Conservation (phyloP, 1,139 yeast genomes). For the Geotrichum aggregatum region DNA sequence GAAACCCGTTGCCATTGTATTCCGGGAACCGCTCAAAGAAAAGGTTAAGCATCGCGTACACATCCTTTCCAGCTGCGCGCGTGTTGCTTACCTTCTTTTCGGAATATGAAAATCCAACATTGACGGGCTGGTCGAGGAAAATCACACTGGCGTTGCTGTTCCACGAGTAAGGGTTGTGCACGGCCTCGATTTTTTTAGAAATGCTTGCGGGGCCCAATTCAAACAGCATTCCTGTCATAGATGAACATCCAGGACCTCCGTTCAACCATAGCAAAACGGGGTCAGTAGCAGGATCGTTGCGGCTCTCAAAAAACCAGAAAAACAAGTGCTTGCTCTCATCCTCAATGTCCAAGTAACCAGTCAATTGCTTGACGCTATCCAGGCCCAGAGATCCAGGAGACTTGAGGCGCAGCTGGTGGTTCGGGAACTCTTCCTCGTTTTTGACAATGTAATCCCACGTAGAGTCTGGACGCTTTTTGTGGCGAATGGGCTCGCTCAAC, state of each 20-base stretch:
- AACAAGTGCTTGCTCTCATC: slow-evolving; percentile 75
- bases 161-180: slow-evolving; percentile 78
- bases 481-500: slow-evolving; percentile 8
- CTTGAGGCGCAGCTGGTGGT: slow-evolving; percentile 41
- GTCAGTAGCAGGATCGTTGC: slow-evolving; percentile 82
- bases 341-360: slow-evolving; percentile 82
- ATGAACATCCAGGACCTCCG: slow-evolving; percentile 91
- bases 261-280: slow-evolving; percentile 86
- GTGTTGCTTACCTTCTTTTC: slow-evolving; percentile 50
- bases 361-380: slow-evolving; percentile 68
- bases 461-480: slow-evolving; percentile 7
- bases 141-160: slow-evolving; percentile 84
- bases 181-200: slow-evolving; percentile 60
- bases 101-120: slow-evolving; percentile 88
- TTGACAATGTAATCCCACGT: slow-evolving; percentile 32
- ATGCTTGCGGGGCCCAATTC: slow-evolving; percentile 86
- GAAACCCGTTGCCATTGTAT: slow-evolving; percentile 56
- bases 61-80: slow-evolving; percentile 72
- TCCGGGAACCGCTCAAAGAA: slow-evolving; percentile 73
- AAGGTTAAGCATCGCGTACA: slow-evolving; percentile 69
- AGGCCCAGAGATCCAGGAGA: slow-evolving; percentile 60
- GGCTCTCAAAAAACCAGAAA: slow-evolving; percentile 83
- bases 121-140: slow-evolving; percentile 92
- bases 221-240: slow-evolving; percentile 83
- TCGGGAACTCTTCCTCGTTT: slow-evolving; percentile 24